Evolutionary conservation across 352 stramenopile species (phyloP).

Genomic region (Phytophthora hybrid): DNA sequence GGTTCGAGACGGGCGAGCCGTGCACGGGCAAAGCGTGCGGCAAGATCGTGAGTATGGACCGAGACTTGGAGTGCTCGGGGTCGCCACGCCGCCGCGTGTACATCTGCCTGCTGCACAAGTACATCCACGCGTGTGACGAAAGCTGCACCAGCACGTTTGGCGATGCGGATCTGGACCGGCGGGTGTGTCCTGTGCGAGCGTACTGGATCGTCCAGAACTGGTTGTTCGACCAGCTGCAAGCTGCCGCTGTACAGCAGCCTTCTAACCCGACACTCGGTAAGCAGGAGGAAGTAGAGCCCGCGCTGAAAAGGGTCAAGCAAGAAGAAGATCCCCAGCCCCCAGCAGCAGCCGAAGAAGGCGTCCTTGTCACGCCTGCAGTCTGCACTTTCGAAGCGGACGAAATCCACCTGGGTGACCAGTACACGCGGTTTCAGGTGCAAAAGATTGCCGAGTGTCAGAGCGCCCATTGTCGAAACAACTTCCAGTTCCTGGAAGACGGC

Average conservation of each 20-base stretch:
- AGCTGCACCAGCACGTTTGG: conserved; percentile 68
- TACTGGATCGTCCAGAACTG: conserved; percentile 86
- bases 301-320: conserved; percentile 24
- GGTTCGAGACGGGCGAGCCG: conserved; percentile 75
- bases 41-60: conserved; percentile 88
- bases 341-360: not conserved
- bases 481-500: conserved; percentile 79
- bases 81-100: conserved; percentile 77
- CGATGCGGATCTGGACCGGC: conserved; percentile 66
- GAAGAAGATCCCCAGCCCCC: conserved; percentile 5
- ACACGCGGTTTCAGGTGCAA: conserved; percentile 61
- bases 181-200: conserved; percentile 75
- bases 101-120: conserved; percentile 81
- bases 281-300: conserved; percentile 25
- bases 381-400: conserved; percentile 55
- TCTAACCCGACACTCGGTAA: conserved; percentile 10
- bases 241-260: conserved; percentile 17
- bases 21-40: conserved; percentile 68
- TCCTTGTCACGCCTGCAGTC: not conserved
- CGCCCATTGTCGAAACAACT: conserved; percentile 44
- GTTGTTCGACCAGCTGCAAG: conserved; percentile 76
- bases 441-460: conserved; percentile 54
- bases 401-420: conserved; percentile 70
- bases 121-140: conserved; percentile 85
- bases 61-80: conserved; percentile 77